Percentiles rank a stretch among this genome's conserved stretches.
phyloP scores from a whole-genome alignment of 2,329 filamentous ascomycete species.

The Paecilomyces niveus region DNA sequence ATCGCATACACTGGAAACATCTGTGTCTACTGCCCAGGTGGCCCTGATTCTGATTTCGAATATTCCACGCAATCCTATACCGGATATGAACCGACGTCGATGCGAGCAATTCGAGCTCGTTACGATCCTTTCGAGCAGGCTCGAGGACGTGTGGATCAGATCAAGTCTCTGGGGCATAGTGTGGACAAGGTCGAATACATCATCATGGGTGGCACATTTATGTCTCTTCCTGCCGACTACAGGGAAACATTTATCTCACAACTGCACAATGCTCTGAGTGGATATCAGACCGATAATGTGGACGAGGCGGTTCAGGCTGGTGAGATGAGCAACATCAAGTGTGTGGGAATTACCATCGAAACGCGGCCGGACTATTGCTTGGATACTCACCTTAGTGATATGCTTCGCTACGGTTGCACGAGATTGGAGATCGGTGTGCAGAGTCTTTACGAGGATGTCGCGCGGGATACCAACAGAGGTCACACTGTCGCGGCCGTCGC shows the following conservation, averaged over 20 bases:
- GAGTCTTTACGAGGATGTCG: constrained; percentile 94
- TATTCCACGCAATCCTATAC: constrained; percentile 99
- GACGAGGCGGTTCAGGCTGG: constrained; percentile 92
- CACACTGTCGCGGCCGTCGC: constrained; percentile 94
- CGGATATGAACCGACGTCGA: constrained; percentile 95
- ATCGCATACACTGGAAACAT: constrained; percentile 99
- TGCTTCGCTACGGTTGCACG: constrained; percentile 97
- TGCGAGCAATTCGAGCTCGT: constrained; percentile 92
- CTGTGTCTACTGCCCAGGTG: constrained; percentile 96
- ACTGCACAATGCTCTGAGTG: constrained; percentile 91
- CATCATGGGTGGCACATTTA: constrained; percentile 99
- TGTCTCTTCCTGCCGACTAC: constrained; percentile 87
- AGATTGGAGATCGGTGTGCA: constrained; percentile 92
- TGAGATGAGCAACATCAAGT: constrained; percentile 96
- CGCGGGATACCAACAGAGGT: constrained; percentile 93
- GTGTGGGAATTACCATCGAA: constrained; percentile 97
- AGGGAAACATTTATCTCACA: constrained; percentile 91
- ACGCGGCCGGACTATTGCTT: constrained; percentile 95
- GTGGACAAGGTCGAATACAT: constrained; percentile 99
- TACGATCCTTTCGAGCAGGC: constrained; percentile 99
- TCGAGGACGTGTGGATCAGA: constrained; percentile 88
- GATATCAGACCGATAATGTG: constrained; percentile 88
- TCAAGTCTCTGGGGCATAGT: constrained; percentile 89
- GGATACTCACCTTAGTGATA: constrained; percentile 88
- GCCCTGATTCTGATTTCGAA: constrained; percentile 96